phyloP scores from a whole-genome alignment of 768 basidiomycete species.

The Albatrellus ellisii region DNA sequence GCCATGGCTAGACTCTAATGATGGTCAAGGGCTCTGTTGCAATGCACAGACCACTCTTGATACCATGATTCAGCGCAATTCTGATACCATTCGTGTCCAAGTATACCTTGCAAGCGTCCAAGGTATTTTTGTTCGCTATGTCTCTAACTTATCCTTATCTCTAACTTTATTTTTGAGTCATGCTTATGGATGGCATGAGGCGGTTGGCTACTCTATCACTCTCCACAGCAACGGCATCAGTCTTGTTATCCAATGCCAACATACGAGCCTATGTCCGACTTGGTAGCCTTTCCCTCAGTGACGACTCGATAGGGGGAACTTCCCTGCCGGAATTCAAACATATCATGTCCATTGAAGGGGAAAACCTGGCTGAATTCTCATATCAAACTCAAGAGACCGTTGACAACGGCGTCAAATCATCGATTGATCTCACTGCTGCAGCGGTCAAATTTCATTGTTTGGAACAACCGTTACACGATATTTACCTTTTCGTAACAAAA shows the following conservation, averaged over 20 bases:
- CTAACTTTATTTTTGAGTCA: conserved; percentile 39
- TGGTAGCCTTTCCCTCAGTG: conserved; percentile 71
- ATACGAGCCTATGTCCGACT: conserved; percentile 71
- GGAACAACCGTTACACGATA: conserved; percentile 76
- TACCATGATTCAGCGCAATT: conserved; percentile 2
- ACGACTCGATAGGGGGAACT: conserved; percentile 43
- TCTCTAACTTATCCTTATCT: too few relatives aligned
- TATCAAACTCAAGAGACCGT: conserved; percentile 84
- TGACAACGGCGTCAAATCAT: conserved; percentile 70
- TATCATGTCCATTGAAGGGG: conserved; percentile 85
- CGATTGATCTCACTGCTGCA: conserved; percentile 70
- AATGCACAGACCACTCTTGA: background rate
- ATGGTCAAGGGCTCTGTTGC: too few relatives aligned
- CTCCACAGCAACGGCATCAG: conserved; percentile 78
- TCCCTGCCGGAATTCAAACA: conserved; percentile 63
- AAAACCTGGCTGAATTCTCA: conserved; percentile 85
- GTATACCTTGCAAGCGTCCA: conserved; percentile 77
- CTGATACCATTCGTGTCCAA: conserved; percentile 58
- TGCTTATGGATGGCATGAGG: conserved; percentile 57
- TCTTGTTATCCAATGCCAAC: conserved; percentile 58
- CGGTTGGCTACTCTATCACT: conserved; percentile 78
- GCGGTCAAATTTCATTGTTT: conserved; percentile 85
- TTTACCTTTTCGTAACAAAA: conserved; percentile 73
- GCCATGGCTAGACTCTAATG: conserved; percentile 17
- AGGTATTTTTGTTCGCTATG: too few relatives aligned